Conservation (phyloP, 2,329 filamentous ascomycete species). For the Clonostachys rhizophaga region DNA sequence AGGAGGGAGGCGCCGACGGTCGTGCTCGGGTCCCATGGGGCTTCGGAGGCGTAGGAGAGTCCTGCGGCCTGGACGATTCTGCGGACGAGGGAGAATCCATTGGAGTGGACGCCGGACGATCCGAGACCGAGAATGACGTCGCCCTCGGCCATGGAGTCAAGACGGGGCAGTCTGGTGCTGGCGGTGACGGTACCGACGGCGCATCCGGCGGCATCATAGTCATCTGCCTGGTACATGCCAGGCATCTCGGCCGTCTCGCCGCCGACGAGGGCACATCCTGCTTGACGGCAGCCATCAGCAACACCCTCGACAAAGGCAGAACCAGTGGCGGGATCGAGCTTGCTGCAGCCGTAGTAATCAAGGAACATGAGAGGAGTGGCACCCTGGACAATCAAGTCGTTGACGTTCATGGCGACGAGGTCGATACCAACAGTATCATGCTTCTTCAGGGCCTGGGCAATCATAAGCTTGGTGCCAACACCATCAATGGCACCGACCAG, state of each 20-base stretch:
- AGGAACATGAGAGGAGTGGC: slow-evolving; percentile 95
- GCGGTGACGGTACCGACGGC: slow-evolving; percentile 79
- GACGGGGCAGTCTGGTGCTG: slow-evolving; percentile 69
- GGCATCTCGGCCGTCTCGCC: slow-evolving; percentile 99
- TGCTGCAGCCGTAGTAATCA: slow-evolving; percentile 95
- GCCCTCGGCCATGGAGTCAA: slow-evolving; percentile 69
- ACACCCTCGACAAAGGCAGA: slow-evolving; percentile 89
- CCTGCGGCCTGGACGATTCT: slow-evolving; percentile 75
- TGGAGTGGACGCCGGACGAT: slow-evolving; percentile 88
- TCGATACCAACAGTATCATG: slow-evolving; percentile 96
- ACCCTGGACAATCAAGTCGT: slow-evolving; percentile 93
- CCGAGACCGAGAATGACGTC: slow-evolving; percentile 83
- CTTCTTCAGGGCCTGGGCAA: slow-evolving; percentile 84
- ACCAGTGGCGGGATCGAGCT: slow-evolving; percentile 72
- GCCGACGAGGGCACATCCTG: slow-evolving; percentile 87
- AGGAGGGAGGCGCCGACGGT: slow-evolving; percentile 74
- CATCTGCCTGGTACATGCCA: slow-evolving; percentile 81
- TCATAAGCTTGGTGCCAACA: slow-evolving; percentile 94
- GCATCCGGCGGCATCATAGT: slow-evolving; percentile 90
- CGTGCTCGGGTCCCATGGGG: slow-evolving; percentile 65
- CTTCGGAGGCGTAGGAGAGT: slow-evolving; percentile 64
- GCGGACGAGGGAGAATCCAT: slow-evolving; percentile 95
- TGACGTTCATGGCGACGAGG: slow-evolving; percentile 98
- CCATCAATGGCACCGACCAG: slow-evolving; percentile 95
- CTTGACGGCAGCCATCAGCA: slow-evolving; percentile 77